Percentiles rank a stretch among this genome's conserved stretches.
phyloP scores from a whole-genome alignment of 129 eudicot genomes.

The Calendula officinalis region DNA sequence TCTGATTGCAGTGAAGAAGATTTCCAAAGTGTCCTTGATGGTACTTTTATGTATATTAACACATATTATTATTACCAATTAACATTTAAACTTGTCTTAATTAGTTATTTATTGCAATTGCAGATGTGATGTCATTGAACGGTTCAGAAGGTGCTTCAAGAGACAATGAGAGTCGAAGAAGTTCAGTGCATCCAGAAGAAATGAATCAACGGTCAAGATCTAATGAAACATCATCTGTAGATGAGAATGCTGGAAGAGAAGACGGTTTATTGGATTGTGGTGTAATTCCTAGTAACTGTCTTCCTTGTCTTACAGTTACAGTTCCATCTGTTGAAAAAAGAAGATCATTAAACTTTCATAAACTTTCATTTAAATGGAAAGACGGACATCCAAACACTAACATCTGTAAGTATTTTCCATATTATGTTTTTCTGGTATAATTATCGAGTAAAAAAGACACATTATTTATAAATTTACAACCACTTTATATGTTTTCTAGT shows the following conservation, averaged over 20 bases:
- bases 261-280: constrained; percentile 23
- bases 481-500: constrained; percentile 26
- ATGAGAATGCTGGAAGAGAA: constrained; percentile 37
- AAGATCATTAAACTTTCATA: constrained; percentile 10
- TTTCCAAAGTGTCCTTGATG: constrained; percentile 65
- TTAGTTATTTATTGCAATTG: background rate
- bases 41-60: constrained; percentile 26
- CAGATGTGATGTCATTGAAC: constrained; percentile 42
- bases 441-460: too few relatives aligned
- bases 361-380: constrained; percentile 59
- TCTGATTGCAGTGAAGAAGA: constrained; percentile 80
- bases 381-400: constrained; percentile 48
- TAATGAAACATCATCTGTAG: constrained; percentile 39
- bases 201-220: too few relatives aligned
- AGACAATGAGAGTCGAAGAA: constrained; percentile 33
- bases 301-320: background rate
- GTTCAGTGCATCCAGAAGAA: constrained; percentile 28
- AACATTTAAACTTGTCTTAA: too few relatives aligned
- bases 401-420: constrained; percentile 32
- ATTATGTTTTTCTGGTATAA: too few relatives aligned
- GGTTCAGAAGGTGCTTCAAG: constrained; percentile 45
- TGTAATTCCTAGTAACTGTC: background rate
- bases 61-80: background rate
- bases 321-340: background rate
- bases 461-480: too few relatives aligned